Conservation (phyloP, 192 early-diverging fungal species). For the Linnemannia schmuckeri region DNA sequence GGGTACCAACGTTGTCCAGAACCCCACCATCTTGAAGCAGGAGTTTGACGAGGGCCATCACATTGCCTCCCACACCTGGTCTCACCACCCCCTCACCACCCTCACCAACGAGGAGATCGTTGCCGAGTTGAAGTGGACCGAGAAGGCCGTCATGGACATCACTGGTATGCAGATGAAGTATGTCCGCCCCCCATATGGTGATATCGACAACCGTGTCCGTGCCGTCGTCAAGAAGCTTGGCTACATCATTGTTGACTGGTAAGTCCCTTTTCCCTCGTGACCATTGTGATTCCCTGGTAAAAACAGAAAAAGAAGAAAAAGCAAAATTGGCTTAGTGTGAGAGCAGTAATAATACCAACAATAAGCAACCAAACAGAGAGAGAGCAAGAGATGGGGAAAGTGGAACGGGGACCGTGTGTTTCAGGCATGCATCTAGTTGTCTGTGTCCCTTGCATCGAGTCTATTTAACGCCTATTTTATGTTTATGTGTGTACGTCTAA, state of each 20-base stretch:
- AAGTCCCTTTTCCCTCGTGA: background rate
- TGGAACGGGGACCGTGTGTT: background rate
- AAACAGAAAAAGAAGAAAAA: background rate
- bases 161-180: conserved; percentile 61
- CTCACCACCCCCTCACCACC: conserved; percentile 66
- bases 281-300: background rate
- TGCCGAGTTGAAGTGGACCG: conserved; percentile 72
- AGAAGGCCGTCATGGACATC: conserved; percentile 57
- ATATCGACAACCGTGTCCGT: conserved; percentile 70
- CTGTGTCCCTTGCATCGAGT: too few relatives aligned
- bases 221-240: conserved; percentile 68
- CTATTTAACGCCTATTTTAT: background rate
- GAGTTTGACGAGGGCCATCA: conserved; percentile 59
- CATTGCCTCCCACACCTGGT: conserved; percentile 67
- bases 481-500: too few relatives aligned
- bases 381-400: background rate
- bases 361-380: background rate
- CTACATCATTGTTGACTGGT: conserved; percentile 54
- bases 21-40: conserved; percentile 54
- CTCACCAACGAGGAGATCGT: conserved; percentile 68
- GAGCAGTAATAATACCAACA: background rate
- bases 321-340: background rate
- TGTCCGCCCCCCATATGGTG: conserved; percentile 70
- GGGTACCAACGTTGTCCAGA: conserved; percentile 58
- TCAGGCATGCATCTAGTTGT: background rate